Base-by-base conservation (phyloP, 352 stramenopile species). In the Stephanocyclus meneghinianus region DNA sequence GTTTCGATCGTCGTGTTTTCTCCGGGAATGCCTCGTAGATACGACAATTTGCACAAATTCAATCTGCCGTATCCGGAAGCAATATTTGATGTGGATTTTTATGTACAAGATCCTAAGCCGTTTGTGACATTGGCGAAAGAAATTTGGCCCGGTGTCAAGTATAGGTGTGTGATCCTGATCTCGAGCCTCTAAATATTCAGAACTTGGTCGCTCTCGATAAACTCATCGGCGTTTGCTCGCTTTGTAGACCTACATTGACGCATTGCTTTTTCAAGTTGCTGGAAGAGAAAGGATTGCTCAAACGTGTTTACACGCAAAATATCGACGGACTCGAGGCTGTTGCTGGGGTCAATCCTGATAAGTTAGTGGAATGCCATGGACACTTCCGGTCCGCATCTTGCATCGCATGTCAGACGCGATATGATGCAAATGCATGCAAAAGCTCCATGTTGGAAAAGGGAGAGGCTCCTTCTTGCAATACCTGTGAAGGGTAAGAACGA, bases 81-180 rank as follows among this genome's bases (percentile, higher is more conserved):
- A 42, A 88, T 99, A 21, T 99, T 99, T 89, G 94, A 98, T 75
- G 95, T 99, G 42, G 95, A 98, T 57, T 99, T 96, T 84, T 99
- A 98, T 77, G 47, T 47, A 11, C 87, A 89, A 9, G 92, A 98
- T 76, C 96, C 96, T 21, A 84, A 90, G 59, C 95, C 96, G 18
- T 99, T 98, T 86, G 68, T 84, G 97, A 97, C 80, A 89, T 91
- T 98, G 26, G 94, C 96, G 69, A 95, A 84, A 67, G 84, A 91
- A 55, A 81, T 96, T 44, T 94, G 91, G 67, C 90, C 92, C 7
- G 90, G 90, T 37, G 67, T 81, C 15, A 75, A 80, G n/a, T 77
- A 76, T 56, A 56, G 77, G 63, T 76, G 42, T 9, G 72, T 69
- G 35, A 42, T 50, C 9, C 11, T 50, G 45, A 47, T 45, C 7